phyloP scores from a whole-genome alignment of 768 basidiomycete genomes.

The Phylloporus arenicola region DNA sequence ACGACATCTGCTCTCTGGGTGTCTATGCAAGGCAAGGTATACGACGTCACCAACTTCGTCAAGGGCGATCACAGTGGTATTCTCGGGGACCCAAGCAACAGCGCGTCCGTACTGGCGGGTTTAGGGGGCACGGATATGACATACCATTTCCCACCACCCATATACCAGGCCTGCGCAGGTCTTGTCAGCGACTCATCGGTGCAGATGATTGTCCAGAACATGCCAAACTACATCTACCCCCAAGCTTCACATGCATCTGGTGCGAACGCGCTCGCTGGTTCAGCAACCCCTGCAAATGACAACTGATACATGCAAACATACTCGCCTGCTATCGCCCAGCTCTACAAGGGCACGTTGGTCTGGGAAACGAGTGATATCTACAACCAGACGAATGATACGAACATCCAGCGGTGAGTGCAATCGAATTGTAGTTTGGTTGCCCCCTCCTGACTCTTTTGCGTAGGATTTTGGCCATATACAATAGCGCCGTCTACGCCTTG shows the following conservation, averaged over 20 bases:
- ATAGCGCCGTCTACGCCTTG: constrained; percentile 54
- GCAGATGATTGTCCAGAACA: constrained; percentile 42
- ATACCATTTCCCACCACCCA: constrained; percentile 57
- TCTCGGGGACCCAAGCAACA: constrained; percentile 45
- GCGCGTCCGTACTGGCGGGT: constrained; percentile 39
- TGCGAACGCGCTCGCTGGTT: constrained; percentile 31
- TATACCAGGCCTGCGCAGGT: constrained; percentile 52
- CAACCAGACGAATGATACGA: constrained; percentile 34
- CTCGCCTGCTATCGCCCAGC: constrained; percentile 50
- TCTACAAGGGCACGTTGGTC: constrained; percentile 58
- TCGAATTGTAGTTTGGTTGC: constrained; percentile 7
- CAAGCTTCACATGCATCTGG: constrained; percentile 59
- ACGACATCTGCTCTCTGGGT: constrained; percentile 56
- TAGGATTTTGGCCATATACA: constrained; percentile 57
- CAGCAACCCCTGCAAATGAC: constrained; percentile 31
- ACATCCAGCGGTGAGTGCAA: constrained; percentile 25
- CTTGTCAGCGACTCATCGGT: constrained; percentile 47
- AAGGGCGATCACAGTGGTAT: constrained; percentile 62
- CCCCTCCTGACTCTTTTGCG: constrained; percentile 6
- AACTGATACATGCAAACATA: constrained; percentile 58
- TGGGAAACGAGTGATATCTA: constrained; percentile 37
- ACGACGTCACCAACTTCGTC: constrained; percentile 56
- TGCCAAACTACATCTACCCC: constrained; percentile 35
- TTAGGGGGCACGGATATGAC: constrained; percentile 62
- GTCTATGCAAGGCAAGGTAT: constrained; percentile 55